These are phyloP conservation scores for Capronia epimyces DNA, from an alignment of 2,329 filamentous ascomycete species.

Conservation along the genomic window DNA sequence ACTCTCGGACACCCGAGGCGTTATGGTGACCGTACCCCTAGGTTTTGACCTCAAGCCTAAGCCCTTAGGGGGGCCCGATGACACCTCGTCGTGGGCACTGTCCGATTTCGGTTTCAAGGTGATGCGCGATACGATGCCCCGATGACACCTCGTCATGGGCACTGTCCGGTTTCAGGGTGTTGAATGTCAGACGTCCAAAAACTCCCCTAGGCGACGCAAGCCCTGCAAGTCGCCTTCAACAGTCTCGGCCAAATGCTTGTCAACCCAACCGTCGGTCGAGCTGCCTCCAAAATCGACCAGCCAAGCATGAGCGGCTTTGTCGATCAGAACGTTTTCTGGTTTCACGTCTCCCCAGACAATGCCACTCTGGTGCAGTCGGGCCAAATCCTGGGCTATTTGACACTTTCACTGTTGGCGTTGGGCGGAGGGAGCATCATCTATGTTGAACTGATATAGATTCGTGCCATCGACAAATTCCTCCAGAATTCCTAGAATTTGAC, in stretches of 20 bases:
- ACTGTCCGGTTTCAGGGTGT: no score
- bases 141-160: no score
- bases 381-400: conserved; percentile 15
- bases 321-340: conserved; percentile 31
- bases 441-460: conserved; percentile 2
- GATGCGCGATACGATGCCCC: no score
- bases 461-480: neutral
- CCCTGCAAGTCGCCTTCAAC: conserved; percentile 29
- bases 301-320: conserved; percentile 26
- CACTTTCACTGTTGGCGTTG: neutral
- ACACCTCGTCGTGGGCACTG: no score
- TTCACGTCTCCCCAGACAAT: conserved; percentile 32
- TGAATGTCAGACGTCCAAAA: conserved; percentile 9
- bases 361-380: conserved; percentile 5
- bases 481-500: neutral
- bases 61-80: no score
- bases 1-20: no score
- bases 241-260: conserved; percentile 26
- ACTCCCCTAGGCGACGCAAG: conserved; percentile 17
- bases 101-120: no score
- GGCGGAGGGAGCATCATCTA: neutral
- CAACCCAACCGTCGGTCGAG: conserved; percentile 30
- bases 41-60: no score
- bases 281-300: conserved; percentile 32
- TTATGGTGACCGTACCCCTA: no score